phyloP scores from a whole-genome alignment of 768 basidiomycete species.

The Leccinum subgranulosum region DNA sequence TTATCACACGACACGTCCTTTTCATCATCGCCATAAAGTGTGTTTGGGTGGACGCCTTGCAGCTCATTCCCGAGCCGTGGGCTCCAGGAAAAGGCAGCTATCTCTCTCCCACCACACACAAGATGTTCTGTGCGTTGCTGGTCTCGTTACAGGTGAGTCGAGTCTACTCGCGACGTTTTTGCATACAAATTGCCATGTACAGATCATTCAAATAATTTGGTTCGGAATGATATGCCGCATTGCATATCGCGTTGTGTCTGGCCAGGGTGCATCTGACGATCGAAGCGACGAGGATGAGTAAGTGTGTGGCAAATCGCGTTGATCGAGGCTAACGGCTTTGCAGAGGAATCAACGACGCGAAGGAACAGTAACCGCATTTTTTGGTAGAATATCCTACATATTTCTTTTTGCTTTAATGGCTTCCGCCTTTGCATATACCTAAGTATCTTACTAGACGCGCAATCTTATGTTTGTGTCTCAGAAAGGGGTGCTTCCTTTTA shows the following conservation, averaged over 20 bases:
- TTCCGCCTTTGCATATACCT: constrained; percentile 6
- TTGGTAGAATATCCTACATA: constrained; percentile 26
- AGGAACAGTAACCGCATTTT: constrained; percentile 23
- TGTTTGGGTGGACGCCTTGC: constrained; percentile 47
- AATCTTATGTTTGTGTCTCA: constrained; percentile 14
- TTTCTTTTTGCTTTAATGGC: constrained; percentile 22
- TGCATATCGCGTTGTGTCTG: constrained; percentile 75
- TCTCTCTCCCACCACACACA: constrained; percentile 43
- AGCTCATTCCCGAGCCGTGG: constrained; percentile 53
- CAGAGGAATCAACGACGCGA: constrained; percentile 18
- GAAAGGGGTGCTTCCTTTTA: constrained; percentile 27
- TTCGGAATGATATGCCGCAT: constrained; percentile 81
- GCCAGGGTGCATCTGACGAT: constrained; percentile 74
- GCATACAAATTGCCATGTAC: constrained; percentile 6
- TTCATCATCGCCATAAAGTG: constrained; percentile 72
- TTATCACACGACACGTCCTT: constrained; percentile 83
- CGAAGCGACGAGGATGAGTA: constrained; percentile 83
- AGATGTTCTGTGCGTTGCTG: constrained; percentile 53
- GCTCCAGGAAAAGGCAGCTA: constrained; percentile 55
- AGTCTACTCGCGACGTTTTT: background rate
- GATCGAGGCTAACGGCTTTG: constrained; percentile 9
- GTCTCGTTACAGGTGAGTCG: constrained; percentile 55
- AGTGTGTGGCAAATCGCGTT: constrained; percentile 15
- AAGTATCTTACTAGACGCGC: constrained; percentile 24
- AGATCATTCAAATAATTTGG: constrained; percentile 83